Conservation (phyloP, 805 yeast species). For the Priceomyces medius region DNA sequence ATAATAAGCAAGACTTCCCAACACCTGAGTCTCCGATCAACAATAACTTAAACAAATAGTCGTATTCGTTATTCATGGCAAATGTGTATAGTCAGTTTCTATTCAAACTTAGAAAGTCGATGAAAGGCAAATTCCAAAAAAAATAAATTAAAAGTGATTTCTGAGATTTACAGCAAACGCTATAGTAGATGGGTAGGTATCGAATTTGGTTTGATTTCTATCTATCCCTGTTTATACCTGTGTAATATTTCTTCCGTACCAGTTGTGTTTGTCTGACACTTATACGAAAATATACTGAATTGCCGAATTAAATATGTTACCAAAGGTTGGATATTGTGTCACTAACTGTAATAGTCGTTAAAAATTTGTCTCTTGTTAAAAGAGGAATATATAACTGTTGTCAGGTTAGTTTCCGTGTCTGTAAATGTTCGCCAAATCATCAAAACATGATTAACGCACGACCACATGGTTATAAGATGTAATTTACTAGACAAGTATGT, state of each 20-base stretch:
- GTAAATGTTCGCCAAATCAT: constrained; percentile 4
- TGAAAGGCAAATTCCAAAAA: not conserved
- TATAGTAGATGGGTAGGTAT: not conserved
- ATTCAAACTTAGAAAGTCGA: not conserved
- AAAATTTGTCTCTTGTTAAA: not conserved
- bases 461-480: too few species aligned
- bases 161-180: too few species aligned
- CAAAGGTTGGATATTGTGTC: not conserved
- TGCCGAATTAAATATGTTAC: not conserved
- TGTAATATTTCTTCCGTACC: constrained; percentile 1
- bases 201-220: not conserved
- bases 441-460: not conserved
- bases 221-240: constrained; percentile 3
- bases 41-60: constrained; percentile 89
- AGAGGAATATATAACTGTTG: not conserved
- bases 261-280: not conserved
- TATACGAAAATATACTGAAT: not conserved
- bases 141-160: not conserved
- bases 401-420: constrained; percentile 1
- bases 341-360: not conserved
- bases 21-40: constrained; percentile 99
- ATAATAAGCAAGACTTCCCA: constrained; percentile 91
- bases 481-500: too few species aligned
- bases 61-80: constrained; percentile 90
- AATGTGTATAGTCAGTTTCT: not conserved